phyloP scores from a whole-genome alignment of 2,329 filamentous ascomycete genomes.

The Trichoderma breve region DNA sequence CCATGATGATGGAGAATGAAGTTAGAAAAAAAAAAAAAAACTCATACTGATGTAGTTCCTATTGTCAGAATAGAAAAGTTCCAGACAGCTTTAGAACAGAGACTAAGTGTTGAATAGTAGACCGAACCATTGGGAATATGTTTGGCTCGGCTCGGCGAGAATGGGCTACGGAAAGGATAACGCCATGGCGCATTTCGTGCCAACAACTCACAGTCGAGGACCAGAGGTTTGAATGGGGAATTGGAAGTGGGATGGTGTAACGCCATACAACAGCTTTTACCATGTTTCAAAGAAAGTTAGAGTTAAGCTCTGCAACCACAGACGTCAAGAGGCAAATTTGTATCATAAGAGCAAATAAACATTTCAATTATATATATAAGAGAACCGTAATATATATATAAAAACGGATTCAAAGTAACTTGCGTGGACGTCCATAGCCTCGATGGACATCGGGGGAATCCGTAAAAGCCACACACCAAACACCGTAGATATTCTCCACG shows the following conservation, averaged over 20 bases:
- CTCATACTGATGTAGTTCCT: background rate
- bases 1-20: background rate
- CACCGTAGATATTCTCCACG: slow-evolving; percentile 19
- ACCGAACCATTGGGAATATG: background rate
- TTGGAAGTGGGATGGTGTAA: background rate
- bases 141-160: background rate
- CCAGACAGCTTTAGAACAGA: background rate
- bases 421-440: slow-evolving; percentile 9
- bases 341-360: slow-evolving; percentile 14
- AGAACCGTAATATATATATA: slow-evolving; percentile 21
- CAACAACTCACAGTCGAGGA: background rate
- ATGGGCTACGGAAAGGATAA: slow-evolving; percentile 9
- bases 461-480: slow-evolving; percentile 22
- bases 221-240: background rate
- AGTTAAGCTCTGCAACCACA: slow-evolving; percentile 11
- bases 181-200: slow-evolving; percentile 4
- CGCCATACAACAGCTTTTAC: background rate
- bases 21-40: background rate
- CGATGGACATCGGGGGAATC: slow-evolving; percentile 15
- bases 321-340: background rate
- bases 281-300: slow-evolving; percentile 7
- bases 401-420: slow-evolving; percentile 16
- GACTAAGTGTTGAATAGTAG: background rate
- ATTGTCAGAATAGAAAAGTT: background rate
- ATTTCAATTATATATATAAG: slow-evolving; percentile 19